Conservation (phyloP, 345 rosid species). For the Camelina laxa region DNA sequence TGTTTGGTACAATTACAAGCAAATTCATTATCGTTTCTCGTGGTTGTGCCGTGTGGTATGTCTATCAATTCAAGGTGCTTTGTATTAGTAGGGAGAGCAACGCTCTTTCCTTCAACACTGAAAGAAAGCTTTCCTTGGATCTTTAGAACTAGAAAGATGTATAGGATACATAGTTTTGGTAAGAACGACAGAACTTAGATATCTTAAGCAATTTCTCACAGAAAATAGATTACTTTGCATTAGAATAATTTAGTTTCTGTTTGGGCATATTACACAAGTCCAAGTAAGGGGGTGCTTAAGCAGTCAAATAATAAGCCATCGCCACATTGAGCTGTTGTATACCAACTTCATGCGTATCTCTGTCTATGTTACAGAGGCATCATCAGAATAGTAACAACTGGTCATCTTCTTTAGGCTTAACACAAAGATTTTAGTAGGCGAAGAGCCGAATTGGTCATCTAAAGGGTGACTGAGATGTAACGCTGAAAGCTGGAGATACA, state of each 20-base stretch:
- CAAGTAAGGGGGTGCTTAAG: constrained; percentile 22
- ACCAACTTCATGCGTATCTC: constrained; percentile 13
- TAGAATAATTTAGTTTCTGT: constrained; percentile 12
- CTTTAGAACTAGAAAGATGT: background rate
- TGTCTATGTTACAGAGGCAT: constrained; percentile 26
- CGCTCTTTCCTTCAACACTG: background rate
- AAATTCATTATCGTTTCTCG: background rate
- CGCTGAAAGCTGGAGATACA: constrained; percentile 58
- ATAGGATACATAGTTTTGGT: background rate
- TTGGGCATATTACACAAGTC: constrained; percentile 23
- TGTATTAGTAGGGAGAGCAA: background rate
- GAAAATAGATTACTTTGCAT: constrained; percentile 11
- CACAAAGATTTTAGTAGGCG: constrained; percentile 30
- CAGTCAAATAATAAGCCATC: constrained; percentile 31
- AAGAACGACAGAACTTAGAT: background rate
- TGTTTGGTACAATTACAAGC: constrained; percentile 1
- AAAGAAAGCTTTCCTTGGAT: constrained; percentile 15
- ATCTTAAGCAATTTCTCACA: background rate
- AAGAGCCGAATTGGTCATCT: constrained; percentile 34
- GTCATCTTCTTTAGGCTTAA: constrained; percentile 11
- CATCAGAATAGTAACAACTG: constrained; percentile 24
- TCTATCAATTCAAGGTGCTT: background rate
- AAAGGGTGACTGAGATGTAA: constrained; percentile 44
- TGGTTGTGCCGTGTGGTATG: constrained; percentile 3
- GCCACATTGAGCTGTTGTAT: constrained; percentile 26